These are phyloP conservation scores for Leptomonas seymouri DNA, from an alignment of 208 protist species.

Conservation along the genomic window DNA sequence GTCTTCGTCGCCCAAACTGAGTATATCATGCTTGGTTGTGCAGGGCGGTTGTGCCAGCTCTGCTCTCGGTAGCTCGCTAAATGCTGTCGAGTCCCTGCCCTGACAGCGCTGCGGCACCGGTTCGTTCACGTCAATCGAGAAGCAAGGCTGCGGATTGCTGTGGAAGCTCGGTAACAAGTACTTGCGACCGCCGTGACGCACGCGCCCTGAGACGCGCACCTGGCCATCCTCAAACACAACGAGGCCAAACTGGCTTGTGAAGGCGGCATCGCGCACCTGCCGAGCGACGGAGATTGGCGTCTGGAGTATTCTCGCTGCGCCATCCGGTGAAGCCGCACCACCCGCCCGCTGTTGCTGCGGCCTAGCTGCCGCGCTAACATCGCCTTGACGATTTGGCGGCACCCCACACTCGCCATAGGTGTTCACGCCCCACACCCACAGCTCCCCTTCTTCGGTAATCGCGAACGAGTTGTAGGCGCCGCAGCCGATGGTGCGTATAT, in stretches of 20 bases:
- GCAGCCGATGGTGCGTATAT: constrained; percentile 63
- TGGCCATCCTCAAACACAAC: constrained; percentile 56
- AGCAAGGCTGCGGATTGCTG: constrained; percentile 37
- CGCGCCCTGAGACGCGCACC: constrained; percentile 43
- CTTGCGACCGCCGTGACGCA: constrained; percentile 32
- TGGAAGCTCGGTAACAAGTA: constrained; percentile 38
- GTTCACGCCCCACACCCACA: constrained; percentile 83
- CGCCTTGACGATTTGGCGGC: constrained; percentile 10
- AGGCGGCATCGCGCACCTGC: constrained; percentile 68
- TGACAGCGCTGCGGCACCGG: neutral
- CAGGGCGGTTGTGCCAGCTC: neutral
- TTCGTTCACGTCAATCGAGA: constrained; percentile 39
- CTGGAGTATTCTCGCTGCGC: neutral
- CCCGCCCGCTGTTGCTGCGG: neutral
- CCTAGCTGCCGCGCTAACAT: neutral
- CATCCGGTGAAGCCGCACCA: neutral
- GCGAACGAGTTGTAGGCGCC: constrained; percentile 67
- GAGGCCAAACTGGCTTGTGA: constrained; percentile 41
- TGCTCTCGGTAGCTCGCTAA: neutral
- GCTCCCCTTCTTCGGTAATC: constrained; percentile 60
- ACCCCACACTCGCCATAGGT: constrained; percentile 55
- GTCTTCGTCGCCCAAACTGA: constrained; percentile 6
- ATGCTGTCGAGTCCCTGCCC: neutral
- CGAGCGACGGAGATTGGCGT: constrained; percentile 46
- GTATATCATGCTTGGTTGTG: neutral